Percentiles rank a stretch among this genome's conserved stretches.
Evolutionary conservation across 2,329 filamentous ascomycete species (phyloP).

Genomic region (Ophiostoma piceae): DNA sequence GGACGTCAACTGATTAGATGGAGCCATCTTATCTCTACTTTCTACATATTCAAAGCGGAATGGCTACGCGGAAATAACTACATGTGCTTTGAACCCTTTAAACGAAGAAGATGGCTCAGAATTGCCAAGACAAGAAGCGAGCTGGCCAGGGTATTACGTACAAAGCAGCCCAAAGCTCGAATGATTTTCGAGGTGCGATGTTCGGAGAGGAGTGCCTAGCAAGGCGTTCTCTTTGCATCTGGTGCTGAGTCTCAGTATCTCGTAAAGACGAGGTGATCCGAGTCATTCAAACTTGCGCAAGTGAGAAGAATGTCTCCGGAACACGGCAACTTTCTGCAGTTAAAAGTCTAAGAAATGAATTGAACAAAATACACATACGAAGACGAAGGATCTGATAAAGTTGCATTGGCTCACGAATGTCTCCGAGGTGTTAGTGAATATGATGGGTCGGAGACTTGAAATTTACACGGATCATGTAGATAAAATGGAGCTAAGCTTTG

Average conservation of each 20-base stretch:
- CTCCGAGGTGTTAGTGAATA: not conserved
- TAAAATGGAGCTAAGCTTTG: not conserved
- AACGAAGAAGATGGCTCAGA: not conserved
- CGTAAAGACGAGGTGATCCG: not conserved
- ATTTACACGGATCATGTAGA: not conserved
- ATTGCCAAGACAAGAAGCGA: not conserved
- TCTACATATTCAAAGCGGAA: not conserved
- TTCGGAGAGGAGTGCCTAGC: not conserved
- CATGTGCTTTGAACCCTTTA: not conserved
- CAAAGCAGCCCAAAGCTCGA: not conserved
- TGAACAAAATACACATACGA: not conserved
- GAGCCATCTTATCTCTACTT: not conserved
- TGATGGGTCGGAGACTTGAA: not conserved
- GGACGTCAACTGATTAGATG: not conserved
- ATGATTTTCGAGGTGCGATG: not conserved
- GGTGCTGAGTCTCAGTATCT: not conserved
- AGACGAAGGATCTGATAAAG: not conserved
- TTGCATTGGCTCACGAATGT: not conserved
- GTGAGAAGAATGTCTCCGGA: not conserved
- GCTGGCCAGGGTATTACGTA: not conserved
- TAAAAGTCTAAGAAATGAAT: too few relatives aligned
- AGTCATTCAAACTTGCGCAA: not conserved
- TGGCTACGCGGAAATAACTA: not conserved
- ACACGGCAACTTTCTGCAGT: not conserved
- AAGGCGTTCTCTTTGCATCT: not conserved